Base-by-base conservation (phyloP, 2,329 filamentous ascomycete species). In the Eurotiales sp. region DNA sequence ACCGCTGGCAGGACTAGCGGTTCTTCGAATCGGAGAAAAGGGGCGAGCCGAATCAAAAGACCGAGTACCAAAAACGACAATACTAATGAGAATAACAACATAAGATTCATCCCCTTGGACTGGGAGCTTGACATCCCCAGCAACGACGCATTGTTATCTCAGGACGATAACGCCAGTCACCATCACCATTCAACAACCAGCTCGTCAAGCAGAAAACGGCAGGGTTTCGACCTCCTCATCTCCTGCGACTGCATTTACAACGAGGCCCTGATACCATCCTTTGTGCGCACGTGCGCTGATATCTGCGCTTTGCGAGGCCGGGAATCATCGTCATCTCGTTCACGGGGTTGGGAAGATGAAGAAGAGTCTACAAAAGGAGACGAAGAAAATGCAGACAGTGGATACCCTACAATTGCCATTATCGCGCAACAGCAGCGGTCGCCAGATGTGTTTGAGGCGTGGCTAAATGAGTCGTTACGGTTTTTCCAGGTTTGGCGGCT, bases 201-300 rank as follows among this genome's bases (percentile, higher is more conserved):
- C n/a, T n/a, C n/a, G n/a, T n/a, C 14, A 50, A 64, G 36, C 52
- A 62, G 56, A 40, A 64, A 59, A 61, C 66, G 25, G 25, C 42
- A 56, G 3, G 77, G 79, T 52, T 86, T 93, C 58, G 87, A 95
- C 61, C 71, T 84, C 12, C 75, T 97, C 10, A 67, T 97, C 30
- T 90, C 90, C 3, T 95, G 90, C 64, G 93, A 99, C 69, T 96
- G 91, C 69, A 86, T 99, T 59, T 99, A 95, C 75, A 99, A 97
- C 70, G 88, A 96, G 58, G 82, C 87, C 2, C 79, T 97, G 3
- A 82, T 97, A 21, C 74, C 81, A 39, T 90, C 91, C 0, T 81
- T 97, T 44, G 87, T 93, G n/a, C 81, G 85, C 60, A 87, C 89
- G 0, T 95, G 88, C 65, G 82, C 77, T 5, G 87, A 95, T 56